Percentiles rank a stretch among this genome's conserved stretches.
phyloP scores from a whole-genome alignment of 108 stramenopile genomes.

The Skeletonema tropicum region DNA sequence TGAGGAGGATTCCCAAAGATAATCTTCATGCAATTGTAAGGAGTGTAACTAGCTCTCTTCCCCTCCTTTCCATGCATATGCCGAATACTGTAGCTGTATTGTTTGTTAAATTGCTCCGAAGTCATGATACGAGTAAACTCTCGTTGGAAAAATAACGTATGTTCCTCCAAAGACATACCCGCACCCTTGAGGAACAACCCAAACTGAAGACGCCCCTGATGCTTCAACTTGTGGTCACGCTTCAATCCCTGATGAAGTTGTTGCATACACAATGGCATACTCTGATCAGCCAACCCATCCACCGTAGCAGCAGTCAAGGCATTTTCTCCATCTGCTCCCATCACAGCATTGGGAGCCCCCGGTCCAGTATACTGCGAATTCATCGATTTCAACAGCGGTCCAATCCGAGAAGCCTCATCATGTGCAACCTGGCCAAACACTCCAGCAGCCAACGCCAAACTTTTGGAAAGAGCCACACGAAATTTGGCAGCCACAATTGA shows the following conservation, averaged over 20 bases:
- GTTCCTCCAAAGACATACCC: slow-evolving; percentile 93
- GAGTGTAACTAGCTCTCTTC: slow-evolving; percentile 89
- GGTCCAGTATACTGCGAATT: slow-evolving; percentile 80
- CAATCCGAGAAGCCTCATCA: slow-evolving; percentile 61
- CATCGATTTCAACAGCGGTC: slow-evolving; percentile 84
- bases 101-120: slow-evolving; percentile 90
- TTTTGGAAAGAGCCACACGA: slow-evolving; percentile 69
- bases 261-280: slow-evolving; percentile 97
- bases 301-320: slow-evolving; percentile 74
- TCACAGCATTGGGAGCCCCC: slow-evolving; percentile 41
- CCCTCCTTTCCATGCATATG: slow-evolving; percentile 99
- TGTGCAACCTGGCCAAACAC: slow-evolving; percentile 41
- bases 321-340: slow-evolving; percentile 29
- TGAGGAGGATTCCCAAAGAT: slow-evolving; percentile 85
- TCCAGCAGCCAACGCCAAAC: slow-evolving; percentile 68
- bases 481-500: slow-evolving; percentile 82
- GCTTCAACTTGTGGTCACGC: slow-evolving; percentile 91
- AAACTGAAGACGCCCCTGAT: slow-evolving; percentile 95
- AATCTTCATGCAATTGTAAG: slow-evolving; percentile 92
- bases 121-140: slow-evolving; percentile 86
- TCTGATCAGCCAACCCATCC: slow-evolving; percentile 54
- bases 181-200: slow-evolving; percentile 98
- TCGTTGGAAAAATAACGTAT: slow-evolving; percentile 89
- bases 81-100: slow-evolving; percentile 94
- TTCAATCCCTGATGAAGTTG: slow-evolving; percentile 85